phyloP scores from a whole-genome alignment of 495 filamentous ascomycete species.

The Evernia prunastri region DNA sequence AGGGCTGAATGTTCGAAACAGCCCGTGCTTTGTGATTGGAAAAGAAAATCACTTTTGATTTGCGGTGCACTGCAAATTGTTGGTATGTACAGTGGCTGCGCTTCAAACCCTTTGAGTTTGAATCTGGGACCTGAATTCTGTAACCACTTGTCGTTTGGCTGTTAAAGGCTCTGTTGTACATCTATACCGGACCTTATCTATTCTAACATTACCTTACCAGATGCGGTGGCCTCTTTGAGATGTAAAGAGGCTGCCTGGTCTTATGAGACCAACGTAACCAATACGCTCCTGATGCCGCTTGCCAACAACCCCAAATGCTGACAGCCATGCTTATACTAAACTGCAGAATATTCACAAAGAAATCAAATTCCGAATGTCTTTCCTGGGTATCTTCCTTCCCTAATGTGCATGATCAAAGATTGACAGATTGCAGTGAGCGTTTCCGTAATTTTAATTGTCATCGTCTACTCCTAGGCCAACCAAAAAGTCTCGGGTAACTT shows the following conservation, averaged over 20 bases:
- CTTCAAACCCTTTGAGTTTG: not conserved
- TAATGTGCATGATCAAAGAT: slow-evolving; percentile 5
- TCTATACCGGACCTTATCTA: slow-evolving; percentile 11
- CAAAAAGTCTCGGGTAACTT: slow-evolving; percentile 82
- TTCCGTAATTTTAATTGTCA: not conserved
- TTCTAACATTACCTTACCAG: not conserved
- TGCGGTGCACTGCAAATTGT: not conserved
- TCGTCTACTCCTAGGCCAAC: slow-evolving; percentile 46
- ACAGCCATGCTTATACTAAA: not conserved
- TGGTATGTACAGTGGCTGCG: not conserved
- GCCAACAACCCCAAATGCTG: not conserved
- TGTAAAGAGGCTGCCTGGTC: not conserved
- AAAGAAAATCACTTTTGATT: not conserved
- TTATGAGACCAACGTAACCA: slow-evolving; percentile 3
- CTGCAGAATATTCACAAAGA: not conserved
- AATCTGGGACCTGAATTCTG: not conserved
- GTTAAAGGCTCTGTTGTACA: not conserved
- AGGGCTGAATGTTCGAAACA: slow-evolving; percentile 15
- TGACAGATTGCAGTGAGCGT: not conserved
- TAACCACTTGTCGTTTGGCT: not conserved
- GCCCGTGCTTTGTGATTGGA: too few relatives aligned
- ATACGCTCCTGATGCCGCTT: slow-evolving; percentile 3
- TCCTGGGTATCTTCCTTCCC: slow-evolving; percentile 12
- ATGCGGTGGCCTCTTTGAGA: not conserved
- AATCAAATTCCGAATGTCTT: not conserved